phyloP scores from a whole-genome alignment of 164 flowering plant genomes.

The Nymphaea thermarum region DNA sequence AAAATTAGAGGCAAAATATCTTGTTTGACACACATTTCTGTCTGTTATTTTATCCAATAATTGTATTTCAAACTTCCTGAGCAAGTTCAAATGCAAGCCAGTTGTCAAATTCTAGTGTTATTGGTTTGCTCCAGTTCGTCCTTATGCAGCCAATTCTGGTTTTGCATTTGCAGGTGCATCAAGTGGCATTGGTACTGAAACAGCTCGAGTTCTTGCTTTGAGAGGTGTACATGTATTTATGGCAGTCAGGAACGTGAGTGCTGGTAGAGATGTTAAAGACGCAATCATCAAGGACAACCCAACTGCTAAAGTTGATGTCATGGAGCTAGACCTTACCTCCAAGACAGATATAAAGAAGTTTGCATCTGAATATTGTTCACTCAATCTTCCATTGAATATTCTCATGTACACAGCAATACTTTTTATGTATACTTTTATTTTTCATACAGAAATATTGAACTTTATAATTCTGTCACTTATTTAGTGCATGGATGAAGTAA shows the following conservation, averaged over 20 bases:
- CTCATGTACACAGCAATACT: conserved; percentile 37
- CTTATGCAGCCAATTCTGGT: not conserved
- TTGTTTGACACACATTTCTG: no score
- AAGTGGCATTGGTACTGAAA: conserved; percentile 76
- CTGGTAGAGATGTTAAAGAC: conserved; percentile 43
- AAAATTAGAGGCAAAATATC: no score
- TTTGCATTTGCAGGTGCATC: conserved; percentile 58
- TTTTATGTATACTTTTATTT: not conserved
- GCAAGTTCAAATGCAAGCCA: no score
- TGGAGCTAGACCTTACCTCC: conserved; percentile 74
- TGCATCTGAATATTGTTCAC: conserved; percentile 38
- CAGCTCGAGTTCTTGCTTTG: conserved; percentile 61
- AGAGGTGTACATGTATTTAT: conserved; percentile 63
- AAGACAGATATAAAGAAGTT: conserved; percentile 58
- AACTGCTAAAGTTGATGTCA: conserved; percentile 50
- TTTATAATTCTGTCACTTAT: conserved; percentile 5
- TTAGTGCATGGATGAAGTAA: conserved; percentile 23
- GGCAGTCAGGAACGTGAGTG: conserved; percentile 56
- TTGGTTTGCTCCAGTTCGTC: no score
- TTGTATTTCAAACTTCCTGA: no score
- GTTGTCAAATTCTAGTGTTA: no score
- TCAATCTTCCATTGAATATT: conserved; percentile 44
- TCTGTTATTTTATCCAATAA: no score
- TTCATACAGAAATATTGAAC: not conserved
- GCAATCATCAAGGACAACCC: conserved; percentile 41